Evolutionary conservation across 73 alveolate genomes (phyloP), one percentile per base, ranked within the genome.

Genomic region (Tetrahymena thermophila): DNA sequence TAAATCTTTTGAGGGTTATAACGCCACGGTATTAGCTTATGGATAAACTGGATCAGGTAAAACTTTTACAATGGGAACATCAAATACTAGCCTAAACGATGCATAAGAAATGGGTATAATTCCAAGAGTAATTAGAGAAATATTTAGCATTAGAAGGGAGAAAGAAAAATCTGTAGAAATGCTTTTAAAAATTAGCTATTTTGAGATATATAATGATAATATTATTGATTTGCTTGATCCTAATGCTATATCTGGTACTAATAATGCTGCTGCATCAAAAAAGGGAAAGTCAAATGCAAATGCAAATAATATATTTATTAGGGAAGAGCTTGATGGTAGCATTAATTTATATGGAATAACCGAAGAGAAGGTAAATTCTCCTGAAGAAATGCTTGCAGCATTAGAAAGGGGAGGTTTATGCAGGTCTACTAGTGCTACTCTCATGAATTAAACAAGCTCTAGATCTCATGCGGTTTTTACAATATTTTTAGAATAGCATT

Each of bases 41-140:
- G 99, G 99, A 83, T 97, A 99, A 50, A 99, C 99, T 5, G 99
- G 99, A 0, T 96, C 99, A 38, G 99, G 99, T 34, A 99, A 99
- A 94, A 99, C 99, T 35, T 98, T 96, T 94, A 99, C 99, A 0
- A 99, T 99, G 99, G 99, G 99, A 21, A 98, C 98, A 93, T 99
- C 99, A 14, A 94, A 97, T 23, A 85, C 96, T 5, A 96, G 96
- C n/a, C 98, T 98, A 31, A 85, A 96, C 42, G 94, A 94, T 40
- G 97, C 95, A 31, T 96, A 98, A 40, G 99, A 99, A 89, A 89
- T 96, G 85, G 99, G 99, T 25, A 97, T 99, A 85, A 97, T 99
- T 95, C 99, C 99, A 35, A 97, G 99, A 57, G 98, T 98, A 19
- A 98, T 99, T 14, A 96, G 97, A 56, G 97, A 97, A 42, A 97